Evolutionary conservation across 75 land plant genomes (phyloP).

Genomic region (Adiantum capillusveneris): DNA sequence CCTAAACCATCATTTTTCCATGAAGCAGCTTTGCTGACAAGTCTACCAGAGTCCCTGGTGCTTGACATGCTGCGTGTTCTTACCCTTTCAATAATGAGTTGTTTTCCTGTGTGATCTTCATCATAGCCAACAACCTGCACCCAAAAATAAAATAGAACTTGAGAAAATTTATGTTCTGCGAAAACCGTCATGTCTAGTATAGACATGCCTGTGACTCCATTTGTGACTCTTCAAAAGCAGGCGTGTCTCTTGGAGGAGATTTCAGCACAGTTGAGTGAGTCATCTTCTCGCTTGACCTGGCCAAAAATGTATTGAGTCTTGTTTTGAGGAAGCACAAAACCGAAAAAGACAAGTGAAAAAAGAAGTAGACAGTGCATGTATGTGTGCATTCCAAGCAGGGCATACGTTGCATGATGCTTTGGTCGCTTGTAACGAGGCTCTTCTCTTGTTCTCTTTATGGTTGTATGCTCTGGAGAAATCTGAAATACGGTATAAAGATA

Average conservation of each 20-base stretch:
- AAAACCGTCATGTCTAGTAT: no score
- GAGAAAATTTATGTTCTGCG: no score
- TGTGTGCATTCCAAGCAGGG: not conserved
- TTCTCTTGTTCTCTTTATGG: conserved; percentile 22
- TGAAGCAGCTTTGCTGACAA: conserved; percentile 3
- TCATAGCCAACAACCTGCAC: conserved; percentile 75
- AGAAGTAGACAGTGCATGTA: not conserved
- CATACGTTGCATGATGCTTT: conserved; percentile 11
- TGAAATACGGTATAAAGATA: not conserved
- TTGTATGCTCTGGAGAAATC: conserved; percentile 15
- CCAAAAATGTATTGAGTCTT: no score
- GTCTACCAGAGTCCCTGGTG: not conserved
- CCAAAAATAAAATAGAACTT: not conserved
- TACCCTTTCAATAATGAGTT: conserved; percentile 80
- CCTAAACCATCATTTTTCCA: conserved; percentile 29
- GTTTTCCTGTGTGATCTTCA: conserved; percentile 85
- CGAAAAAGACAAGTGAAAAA: no score
- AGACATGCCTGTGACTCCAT: conserved; percentile 69
- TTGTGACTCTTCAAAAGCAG: conserved; percentile 71
- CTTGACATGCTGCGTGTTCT: conserved; percentile 29
- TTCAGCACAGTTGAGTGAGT: conserved; percentile 20
- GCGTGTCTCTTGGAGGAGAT: conserved; percentile 13
- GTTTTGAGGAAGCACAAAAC: no score
- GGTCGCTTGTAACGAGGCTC: conserved; percentile 20
- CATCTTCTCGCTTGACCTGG: conserved; percentile 27